Conservation (phyloP, 2,329 filamentous ascomycete genomes). For the Basipetospora chlamydospora region DNA sequence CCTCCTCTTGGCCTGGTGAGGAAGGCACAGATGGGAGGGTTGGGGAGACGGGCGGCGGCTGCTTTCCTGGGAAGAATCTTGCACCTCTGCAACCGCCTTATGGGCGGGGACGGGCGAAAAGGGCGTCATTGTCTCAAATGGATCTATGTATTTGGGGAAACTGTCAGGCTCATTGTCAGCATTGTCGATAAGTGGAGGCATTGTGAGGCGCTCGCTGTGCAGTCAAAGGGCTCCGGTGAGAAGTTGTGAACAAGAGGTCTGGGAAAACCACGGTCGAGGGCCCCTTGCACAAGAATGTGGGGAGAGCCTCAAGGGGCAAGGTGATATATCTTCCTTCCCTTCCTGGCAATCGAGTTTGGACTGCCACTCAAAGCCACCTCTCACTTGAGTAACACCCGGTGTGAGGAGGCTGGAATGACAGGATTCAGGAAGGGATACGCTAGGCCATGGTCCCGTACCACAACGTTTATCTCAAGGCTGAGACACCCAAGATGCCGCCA, state of each 20-base stretch:
- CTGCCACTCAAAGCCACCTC: not conserved
- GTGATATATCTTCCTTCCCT: too few species aligned
- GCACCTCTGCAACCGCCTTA: conserved; percentile 26
- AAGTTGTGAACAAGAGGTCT: too few species aligned
- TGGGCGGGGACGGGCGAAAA: conserved; percentile 1
- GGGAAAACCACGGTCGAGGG: too few species aligned
- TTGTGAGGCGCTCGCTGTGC: too few species aligned
- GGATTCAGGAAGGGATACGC: too few species aligned
- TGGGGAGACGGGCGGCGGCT: conserved; percentile 69
- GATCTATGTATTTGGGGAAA: conserved; percentile 30
- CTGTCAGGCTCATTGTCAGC: conserved; percentile 26
- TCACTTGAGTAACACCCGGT: not conserved
- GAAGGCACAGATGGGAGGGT: conserved; percentile 69
- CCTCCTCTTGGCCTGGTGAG: conserved; percentile 63
- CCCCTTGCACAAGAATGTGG: too few species aligned
- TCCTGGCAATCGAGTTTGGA: too few species aligned
- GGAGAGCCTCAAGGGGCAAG: too few species aligned
- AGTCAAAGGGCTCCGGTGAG: too few species aligned
- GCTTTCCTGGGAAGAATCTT: conserved; percentile 20
- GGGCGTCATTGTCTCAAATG: conserved; percentile 14
- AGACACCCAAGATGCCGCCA: not conserved
- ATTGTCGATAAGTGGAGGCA: too few species aligned
- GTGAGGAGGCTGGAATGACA: too few species aligned
- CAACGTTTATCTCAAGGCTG: conserved; percentile 1
- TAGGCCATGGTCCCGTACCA: too few species aligned